phyloP scores from a whole-genome alignment of 352 stramenopile species.

The Phytophthora pluvialis region DNA sequence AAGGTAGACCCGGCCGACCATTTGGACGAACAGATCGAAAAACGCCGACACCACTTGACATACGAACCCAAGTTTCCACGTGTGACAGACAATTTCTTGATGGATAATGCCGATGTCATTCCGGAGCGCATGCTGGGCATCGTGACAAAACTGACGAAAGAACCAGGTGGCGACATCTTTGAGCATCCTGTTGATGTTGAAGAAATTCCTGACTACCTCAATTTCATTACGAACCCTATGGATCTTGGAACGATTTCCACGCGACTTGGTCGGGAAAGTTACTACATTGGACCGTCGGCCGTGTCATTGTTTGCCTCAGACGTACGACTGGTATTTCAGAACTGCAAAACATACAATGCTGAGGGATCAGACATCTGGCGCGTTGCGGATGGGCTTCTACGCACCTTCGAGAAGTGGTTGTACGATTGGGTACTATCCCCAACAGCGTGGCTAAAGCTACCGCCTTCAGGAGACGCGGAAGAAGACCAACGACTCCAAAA shows the following conservation, averaged over 20 bases:
- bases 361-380: constrained; percentile 84
- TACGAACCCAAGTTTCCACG: constrained; percentile 67
- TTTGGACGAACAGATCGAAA: constrained; percentile 87
- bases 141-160: constrained; percentile 81
- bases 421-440: constrained; percentile 88
- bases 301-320: constrained; percentile 84
- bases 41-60: constrained; percentile 56
- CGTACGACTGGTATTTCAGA: constrained; percentile 85
- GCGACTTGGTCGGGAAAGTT: constrained; percentile 75
- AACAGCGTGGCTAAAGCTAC: constrained; percentile 81
- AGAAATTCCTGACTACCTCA: constrained; percentile 87
- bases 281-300: constrained; percentile 79
- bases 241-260: constrained; percentile 85
- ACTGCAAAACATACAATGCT: constrained; percentile 89
- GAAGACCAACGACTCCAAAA: constrained; percentile 57
- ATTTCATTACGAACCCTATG: constrained; percentile 89
- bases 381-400: constrained; percentile 70
- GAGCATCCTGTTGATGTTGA: constrained; percentile 79
- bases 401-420: constrained; percentile 87
- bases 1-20: constrained; percentile 83
- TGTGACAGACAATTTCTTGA: constrained; percentile 84
- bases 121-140: constrained; percentile 81
- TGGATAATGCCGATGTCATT: constrained; percentile 74
- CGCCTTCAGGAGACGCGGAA: constrained; percentile 48
- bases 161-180: constrained; percentile 87